phyloP scores from a whole-genome alignment of 2,329 filamentous ascomycete species.

The Nemania abortiva region DNA sequence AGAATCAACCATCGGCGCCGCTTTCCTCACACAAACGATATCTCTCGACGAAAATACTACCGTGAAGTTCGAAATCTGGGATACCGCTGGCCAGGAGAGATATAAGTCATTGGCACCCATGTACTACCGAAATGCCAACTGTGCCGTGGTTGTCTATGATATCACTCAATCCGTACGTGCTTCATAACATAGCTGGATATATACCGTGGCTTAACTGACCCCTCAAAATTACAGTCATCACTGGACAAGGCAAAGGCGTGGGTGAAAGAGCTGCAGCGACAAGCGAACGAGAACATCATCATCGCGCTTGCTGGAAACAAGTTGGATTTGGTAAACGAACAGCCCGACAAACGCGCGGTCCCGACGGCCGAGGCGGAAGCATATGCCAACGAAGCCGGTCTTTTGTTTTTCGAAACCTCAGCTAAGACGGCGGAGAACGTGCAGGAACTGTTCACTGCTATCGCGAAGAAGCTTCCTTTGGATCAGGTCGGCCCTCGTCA shows the following conservation, averaged over 20 bases:
- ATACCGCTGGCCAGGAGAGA: constrained; percentile 96
- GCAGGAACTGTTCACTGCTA: constrained; percentile 93
- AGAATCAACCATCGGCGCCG: constrained; percentile 97
- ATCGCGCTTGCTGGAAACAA: constrained; percentile 99
- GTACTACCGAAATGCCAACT: constrained; percentile 99
- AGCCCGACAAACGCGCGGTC: constrained; percentile 95
- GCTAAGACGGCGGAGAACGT: constrained; percentile 98
- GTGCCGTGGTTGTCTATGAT: constrained; percentile 98
- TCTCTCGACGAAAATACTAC: constrained; percentile 97
- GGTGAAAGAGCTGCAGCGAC: constrained; percentile 98
- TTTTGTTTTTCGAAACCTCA: constrained; percentile 98
- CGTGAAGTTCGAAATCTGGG: constrained; percentile 99
- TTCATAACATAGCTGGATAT: constrained; percentile 23
- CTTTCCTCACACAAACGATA: constrained; percentile 98
- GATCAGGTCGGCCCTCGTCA: constrained; percentile 96
- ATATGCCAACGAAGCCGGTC: constrained; percentile 91
- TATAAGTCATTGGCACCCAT: constrained; percentile 99
- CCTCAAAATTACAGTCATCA: constrained; percentile 73
- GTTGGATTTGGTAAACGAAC: constrained; percentile 92
- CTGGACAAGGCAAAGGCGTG: constrained; percentile 99
- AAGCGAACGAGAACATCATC: constrained; percentile 99
- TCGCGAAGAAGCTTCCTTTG: constrained; percentile 96
- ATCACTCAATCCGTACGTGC: constrained; percentile 96
- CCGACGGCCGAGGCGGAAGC: constrained; percentile 90
- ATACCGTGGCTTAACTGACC: constrained; percentile 44